phyloP scores from a whole-genome alignment of 2,329 filamentous ascomycete genomes.

The Cercospora sojina region DNA sequence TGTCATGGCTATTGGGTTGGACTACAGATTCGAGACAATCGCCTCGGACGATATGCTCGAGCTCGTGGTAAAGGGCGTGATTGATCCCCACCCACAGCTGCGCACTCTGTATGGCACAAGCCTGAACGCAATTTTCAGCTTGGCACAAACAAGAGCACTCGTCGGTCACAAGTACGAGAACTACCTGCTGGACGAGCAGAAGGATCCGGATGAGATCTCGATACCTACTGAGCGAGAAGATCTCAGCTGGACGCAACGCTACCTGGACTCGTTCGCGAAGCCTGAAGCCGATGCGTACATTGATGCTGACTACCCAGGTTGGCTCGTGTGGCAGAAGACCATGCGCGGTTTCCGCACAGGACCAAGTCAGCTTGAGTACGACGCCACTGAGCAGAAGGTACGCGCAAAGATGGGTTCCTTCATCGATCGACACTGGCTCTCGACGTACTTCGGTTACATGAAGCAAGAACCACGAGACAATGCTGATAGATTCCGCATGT shows the following conservation, averaged over 20 bases:
- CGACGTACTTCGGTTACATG: constrained; percentile 83
- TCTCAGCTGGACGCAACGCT: constrained; percentile 73
- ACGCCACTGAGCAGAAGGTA: constrained; percentile 72
- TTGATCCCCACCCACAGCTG: constrained; percentile 85
- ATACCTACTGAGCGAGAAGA: constrained; percentile 73
- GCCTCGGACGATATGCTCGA: constrained; percentile 80
- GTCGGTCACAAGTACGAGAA: constrained; percentile 86
- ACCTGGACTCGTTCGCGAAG: constrained; percentile 73
- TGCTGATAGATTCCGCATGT: constrained; percentile 84
- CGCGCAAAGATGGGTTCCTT: constrained; percentile 77
- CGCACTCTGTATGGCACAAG: constrained; percentile 78
- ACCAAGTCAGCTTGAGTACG: constrained; percentile 70
- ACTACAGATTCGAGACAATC: constrained; percentile 85
- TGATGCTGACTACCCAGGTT: constrained; percentile 88
- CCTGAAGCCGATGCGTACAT: constrained; percentile 83
- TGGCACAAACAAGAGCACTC: constrained; percentile 80
- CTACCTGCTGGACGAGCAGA: constrained; percentile 77
- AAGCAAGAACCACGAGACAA: constrained; percentile 92
- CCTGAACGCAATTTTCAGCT: constrained; percentile 73
- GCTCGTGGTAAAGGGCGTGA: constrained; percentile 76
- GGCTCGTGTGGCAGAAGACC: constrained; percentile 90
- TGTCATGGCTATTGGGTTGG: constrained; percentile 86
- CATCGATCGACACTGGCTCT: constrained; percentile 81
- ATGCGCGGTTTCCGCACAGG: constrained; percentile 78
- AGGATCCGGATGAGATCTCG: constrained; percentile 71